A percentile compares a stretch with the other conserved stretches of the same genome.
phyloP scores from a whole-genome alignment of 139 green algal species.

The Micractinium conductrix region DNA sequence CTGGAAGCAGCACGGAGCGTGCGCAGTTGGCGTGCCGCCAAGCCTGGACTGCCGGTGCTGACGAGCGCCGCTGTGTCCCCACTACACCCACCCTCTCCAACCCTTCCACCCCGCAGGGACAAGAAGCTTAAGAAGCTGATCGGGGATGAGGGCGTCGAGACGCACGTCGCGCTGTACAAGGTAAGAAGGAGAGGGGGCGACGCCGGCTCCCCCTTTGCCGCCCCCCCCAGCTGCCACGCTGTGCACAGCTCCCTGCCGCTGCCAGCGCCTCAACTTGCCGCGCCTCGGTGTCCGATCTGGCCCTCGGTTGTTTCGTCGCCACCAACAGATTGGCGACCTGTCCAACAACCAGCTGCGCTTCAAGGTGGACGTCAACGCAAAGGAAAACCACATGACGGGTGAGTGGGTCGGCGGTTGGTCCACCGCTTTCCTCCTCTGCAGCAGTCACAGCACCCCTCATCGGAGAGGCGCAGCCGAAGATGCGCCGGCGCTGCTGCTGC shows the following conservation, averaged over 20 bases:
- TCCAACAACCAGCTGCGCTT: constrained; percentile 72
- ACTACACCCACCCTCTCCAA: too few species aligned
- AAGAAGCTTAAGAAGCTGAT: constrained; percentile 98
- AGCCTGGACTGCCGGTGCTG: not conserved
- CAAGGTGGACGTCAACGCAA: constrained; percentile 96
- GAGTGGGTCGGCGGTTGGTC: too few species aligned
- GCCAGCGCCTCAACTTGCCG: too few species aligned
- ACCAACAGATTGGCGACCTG: constrained; percentile 62
- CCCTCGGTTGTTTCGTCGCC: too few species aligned
- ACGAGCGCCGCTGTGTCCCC: not conserved
- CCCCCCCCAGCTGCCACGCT: not conserved
- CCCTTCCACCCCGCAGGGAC: constrained; percentile 49
- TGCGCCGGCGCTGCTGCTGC: too few species aligned
- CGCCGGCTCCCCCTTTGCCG: too few species aligned
- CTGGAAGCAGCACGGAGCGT: too few species aligned
- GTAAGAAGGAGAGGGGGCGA: not conserved
- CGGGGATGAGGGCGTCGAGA: constrained; percentile 47
- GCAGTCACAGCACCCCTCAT: too few species aligned
- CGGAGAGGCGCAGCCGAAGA: too few species aligned
- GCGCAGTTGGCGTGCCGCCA: too few species aligned
- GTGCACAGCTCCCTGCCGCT: not conserved
- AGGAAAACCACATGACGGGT: constrained; percentile 67
- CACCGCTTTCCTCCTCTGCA: too few species aligned
- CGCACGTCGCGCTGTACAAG: constrained; percentile 55
- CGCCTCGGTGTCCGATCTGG: too few species aligned